phyloP scores from a whole-genome alignment of 805 yeast species.

The Saccharomycopsis capsularis region DNA sequence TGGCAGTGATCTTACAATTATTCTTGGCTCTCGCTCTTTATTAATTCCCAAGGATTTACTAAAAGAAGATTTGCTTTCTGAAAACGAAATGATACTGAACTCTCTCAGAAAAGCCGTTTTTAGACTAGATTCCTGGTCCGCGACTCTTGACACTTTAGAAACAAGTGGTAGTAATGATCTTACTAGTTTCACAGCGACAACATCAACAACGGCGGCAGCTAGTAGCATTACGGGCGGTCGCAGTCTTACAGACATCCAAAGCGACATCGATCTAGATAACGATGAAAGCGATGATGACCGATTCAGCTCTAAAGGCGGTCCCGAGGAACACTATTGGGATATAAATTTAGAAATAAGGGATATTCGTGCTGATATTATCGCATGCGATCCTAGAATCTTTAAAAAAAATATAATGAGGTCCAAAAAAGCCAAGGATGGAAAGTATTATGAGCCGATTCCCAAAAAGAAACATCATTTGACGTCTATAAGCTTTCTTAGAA shows the following conservation, averaged over 20 bases:
- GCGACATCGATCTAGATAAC: neutral
- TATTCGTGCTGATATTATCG: conserved; percentile 25
- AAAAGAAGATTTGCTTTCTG: conserved; percentile 31
- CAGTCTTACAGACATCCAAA: neutral
- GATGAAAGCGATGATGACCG: conserved; percentile 30
- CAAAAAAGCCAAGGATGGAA: neutral
- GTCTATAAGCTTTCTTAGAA: conserved; percentile 29
- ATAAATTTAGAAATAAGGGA: conserved; percentile 18
- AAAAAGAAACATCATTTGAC: conserved; percentile 20
- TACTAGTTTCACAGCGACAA: neutral
- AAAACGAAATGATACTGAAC: conserved; percentile 26
- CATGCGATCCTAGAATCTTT: conserved; percentile 23
- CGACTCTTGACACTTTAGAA: conserved; percentile 27
- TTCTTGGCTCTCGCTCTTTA: conserved; percentile 38
- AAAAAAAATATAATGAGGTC: conserved; percentile 19
- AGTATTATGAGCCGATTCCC: neutral
- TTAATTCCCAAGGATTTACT: conserved; percentile 36
- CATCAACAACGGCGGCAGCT: neutral
- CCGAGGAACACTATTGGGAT: conserved; percentile 24
- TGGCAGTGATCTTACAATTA: conserved; percentile 24
- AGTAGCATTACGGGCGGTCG: neutral
- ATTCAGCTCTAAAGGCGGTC: too few species aligned
- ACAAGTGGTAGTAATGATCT: neutral
- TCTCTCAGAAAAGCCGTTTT: conserved; percentile 5
- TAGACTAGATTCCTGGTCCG: conserved; percentile 22